phyloP scores from a whole-genome alignment of 73 alveolate species.

The Paramecium biaurelia region DNA sequence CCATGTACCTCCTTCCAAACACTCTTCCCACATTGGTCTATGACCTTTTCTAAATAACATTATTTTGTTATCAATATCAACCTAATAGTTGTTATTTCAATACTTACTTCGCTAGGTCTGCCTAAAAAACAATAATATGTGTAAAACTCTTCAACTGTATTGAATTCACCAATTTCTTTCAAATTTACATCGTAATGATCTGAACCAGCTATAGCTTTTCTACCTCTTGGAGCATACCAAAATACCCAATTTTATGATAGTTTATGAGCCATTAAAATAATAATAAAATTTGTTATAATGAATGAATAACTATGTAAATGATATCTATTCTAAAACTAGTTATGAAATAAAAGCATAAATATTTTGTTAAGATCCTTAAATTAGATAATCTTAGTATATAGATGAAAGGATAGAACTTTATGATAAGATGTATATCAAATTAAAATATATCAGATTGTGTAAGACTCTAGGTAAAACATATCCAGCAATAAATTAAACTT shows the following conservation, averaged over 20 bases:
- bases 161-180: conserved; percentile 59
- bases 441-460: neutral
- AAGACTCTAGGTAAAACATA: no score
- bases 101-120: conserved; percentile 51
- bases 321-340: neutral
- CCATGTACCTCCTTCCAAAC: conserved; percentile 63
- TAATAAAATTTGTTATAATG: neutral
- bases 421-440: neutral
- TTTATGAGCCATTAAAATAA: conserved; percentile 28
- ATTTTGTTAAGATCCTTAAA: neutral
- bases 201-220: conserved; percentile 48
- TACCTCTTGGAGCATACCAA: conserved; percentile 63
- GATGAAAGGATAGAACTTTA: neutral
- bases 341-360: neutral
- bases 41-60: conserved; percentile 61
- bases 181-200: conserved; percentile 49
- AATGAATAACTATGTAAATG: neutral
- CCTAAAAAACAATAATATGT: conserved; percentile 39
- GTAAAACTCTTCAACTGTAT: conserved; percentile 60
- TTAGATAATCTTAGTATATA: neutral
- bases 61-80: conserved; percentile 53
- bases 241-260: conserved; percentile 60
- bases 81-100: neutral
- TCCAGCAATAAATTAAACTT: neutral
- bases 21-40: conserved; percentile 66